These are phyloP conservation scores for Endoconidiophora laricicola DNA, from an alignment of 2,329 filamentous ascomycete species.

Conservation along the genomic window DNA sequence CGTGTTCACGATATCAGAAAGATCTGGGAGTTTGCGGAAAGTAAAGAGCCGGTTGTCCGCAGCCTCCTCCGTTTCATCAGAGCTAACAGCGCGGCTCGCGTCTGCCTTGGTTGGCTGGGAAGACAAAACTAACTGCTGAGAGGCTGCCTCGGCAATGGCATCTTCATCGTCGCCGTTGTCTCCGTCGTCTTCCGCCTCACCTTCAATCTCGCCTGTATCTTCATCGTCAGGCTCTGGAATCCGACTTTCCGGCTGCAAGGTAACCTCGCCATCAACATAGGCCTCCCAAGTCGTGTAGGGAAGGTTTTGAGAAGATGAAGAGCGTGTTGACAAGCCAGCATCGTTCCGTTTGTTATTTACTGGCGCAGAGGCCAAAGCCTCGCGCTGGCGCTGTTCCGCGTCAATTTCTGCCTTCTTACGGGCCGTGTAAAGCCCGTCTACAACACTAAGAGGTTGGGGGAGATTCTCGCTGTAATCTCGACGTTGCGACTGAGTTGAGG, in stretches of 20 bases:
- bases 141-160: constrained; percentile 4
- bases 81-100: constrained; percentile 14
- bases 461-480: neutral
- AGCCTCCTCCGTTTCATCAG: constrained; percentile 14
- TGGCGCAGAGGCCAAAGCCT: neutral
- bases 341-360: neutral
- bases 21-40: constrained; percentile 7
- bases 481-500: neutral
- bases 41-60: constrained; percentile 5
- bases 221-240: constrained; percentile 15
- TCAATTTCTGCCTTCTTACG: neutral
- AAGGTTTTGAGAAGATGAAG: constrained; percentile 10
- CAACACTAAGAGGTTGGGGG: constrained; percentile 3
- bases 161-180: constrained; percentile 17
- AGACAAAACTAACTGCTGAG: neutral
- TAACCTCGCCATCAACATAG: constrained; percentile 24
- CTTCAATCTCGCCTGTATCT: constrained; percentile 16
- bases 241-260: constrained; percentile 23
- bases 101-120: constrained; percentile 1
- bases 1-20: constrained; percentile 4
- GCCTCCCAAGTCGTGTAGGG: constrained; percentile 26
- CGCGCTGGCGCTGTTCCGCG: neutral
- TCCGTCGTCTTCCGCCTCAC: constrained; percentile 16
- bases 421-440: constrained; percentile 2
- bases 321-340: neutral